Evolutionary conservation across 805 yeast species (phyloP).

Genomic region (Candida awuae): DNA sequence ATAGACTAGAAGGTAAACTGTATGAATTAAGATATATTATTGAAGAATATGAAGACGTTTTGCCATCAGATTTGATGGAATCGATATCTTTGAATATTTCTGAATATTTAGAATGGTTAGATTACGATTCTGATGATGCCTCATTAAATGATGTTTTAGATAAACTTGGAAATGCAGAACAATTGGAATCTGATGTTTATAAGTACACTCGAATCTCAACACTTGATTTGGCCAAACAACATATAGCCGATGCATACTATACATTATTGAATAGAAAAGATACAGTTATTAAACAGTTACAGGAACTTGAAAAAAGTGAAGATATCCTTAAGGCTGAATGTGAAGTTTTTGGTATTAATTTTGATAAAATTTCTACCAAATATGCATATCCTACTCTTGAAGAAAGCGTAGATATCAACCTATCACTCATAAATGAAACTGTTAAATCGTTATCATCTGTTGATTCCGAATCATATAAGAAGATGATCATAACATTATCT

Average conservation of each 20-base stretch:
- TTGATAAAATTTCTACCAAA: slow-evolving; percentile 33
- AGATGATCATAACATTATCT: too few species aligned
- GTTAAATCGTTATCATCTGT: too few species aligned
- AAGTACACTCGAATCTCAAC: slow-evolving; percentile 3
- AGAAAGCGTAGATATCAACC: slow-evolving; percentile 26
- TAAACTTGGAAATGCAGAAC: slow-evolving; percentile 25
- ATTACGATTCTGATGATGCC: slow-evolving; percentile 55
- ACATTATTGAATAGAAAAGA: background rate
- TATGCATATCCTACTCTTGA: slow-evolving; percentile 25
- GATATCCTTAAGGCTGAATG: slow-evolving; percentile 10
- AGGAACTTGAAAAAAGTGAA: slow-evolving; percentile 26
- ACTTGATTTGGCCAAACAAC: slow-evolving; percentile 31
- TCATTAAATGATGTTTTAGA: slow-evolving; percentile 30
- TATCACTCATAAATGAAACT: too few species aligned
- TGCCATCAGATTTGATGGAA: slow-evolving; percentile 33
- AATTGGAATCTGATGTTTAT: background rate
- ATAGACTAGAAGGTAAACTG: slow-evolving; percentile 63
- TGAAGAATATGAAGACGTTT: slow-evolving; percentile 43
- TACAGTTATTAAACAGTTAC: slow-evolving; percentile 31
- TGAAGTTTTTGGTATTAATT: slow-evolving; percentile 40
- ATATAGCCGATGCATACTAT: background rate
- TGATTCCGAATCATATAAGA: too few species aligned
- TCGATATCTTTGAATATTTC: slow-evolving; percentile 32
- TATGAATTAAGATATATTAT: slow-evolving; percentile 59
- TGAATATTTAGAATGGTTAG: slow-evolving; percentile 68